phyloP scores from a whole-genome alignment of 164 flowering plant species.

The Berberis thunbergii region DNA sequence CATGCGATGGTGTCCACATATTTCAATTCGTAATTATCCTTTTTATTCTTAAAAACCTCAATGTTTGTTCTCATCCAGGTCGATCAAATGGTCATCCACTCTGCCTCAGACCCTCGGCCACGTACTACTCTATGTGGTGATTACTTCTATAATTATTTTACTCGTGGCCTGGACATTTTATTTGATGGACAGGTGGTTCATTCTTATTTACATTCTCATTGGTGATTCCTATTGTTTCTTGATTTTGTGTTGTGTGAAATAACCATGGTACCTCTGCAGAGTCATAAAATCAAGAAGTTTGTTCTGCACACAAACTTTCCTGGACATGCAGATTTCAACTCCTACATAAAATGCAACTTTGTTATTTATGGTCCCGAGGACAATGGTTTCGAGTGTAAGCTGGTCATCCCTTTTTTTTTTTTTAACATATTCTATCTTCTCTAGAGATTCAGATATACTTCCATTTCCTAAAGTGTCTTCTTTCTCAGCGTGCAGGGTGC shows the following conservation, averaged over 20 bases:
- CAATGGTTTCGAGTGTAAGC: slow-evolving; percentile 13
- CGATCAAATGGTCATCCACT: slow-evolving; percentile 97
- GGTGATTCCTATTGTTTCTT: background rate
- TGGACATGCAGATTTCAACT: slow-evolving; percentile 95
- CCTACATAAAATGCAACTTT: slow-evolving; percentile 94
- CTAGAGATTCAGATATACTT: background rate
- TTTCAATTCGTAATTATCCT: background rate
- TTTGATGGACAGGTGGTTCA: slow-evolving; percentile 87
- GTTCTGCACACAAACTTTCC: slow-evolving; percentile 94
- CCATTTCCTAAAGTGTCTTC: background rate
- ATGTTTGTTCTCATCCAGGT: slow-evolving; percentile 38
- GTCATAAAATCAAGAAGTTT: slow-evolving; percentile 90
- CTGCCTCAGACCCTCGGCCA: slow-evolving; percentile 91
- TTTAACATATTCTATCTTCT: background rate
- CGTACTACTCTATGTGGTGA: slow-evolving; percentile 87
- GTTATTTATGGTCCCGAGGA: slow-evolving; percentile 50
- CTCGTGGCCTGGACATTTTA: slow-evolving; percentile 90
- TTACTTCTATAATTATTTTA: slow-evolving; percentile 89
- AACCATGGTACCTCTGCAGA: slow-evolving; percentile 44
- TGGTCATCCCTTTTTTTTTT: slow-evolving; percentile 1
- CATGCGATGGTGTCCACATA: background rate
- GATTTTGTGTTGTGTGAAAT: slow-evolving; percentile 1
- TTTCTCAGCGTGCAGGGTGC: slow-evolving; percentile 34
- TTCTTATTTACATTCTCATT: background rate
- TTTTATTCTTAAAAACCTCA: background rate